These are phyloP conservation scores for Zopfochytrium polystomum DNA, from an alignment of 371 early-diverging fungal species.

Conservation along the genomic window DNA sequence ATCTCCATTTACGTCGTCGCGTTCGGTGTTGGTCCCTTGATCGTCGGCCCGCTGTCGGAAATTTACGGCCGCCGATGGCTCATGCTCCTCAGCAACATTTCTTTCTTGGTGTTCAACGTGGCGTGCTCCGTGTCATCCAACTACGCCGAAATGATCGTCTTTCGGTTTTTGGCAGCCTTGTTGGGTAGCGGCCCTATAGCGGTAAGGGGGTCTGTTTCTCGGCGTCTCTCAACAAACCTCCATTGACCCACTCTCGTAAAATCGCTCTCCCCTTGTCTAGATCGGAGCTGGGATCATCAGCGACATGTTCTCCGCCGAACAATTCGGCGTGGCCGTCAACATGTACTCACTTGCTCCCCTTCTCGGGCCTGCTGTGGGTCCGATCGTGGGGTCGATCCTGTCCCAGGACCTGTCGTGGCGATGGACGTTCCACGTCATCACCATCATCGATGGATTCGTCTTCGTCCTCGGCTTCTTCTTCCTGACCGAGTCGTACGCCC, in stretches of 20 bases:
- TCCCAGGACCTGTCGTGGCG: constrained; percentile 9
- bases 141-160: constrained; percentile 5
- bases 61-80: constrained; percentile 8
- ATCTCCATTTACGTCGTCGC: constrained; percentile 17
- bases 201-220: too few species aligned
- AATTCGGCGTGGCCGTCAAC: too few species aligned
- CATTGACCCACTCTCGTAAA: too few species aligned
- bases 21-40: constrained; percentile 9
- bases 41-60: constrained; percentile 17
- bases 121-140: constrained; percentile 6
- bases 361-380: constrained; percentile 15
- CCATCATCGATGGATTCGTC: constrained; percentile 6
- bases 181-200: too few species aligned
- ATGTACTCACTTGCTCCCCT: too few species aligned
- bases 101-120: constrained; percentile 17
- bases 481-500: constrained; percentile 13
- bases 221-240: too few species aligned
- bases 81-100: constrained; percentile 2
- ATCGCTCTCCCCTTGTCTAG: too few species aligned
- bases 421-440: constrained; percentile 15
- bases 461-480: background rate
- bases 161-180: constrained; percentile 12
- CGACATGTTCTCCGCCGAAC: too few species aligned
- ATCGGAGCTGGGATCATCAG: too few species aligned
- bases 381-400: constrained; percentile 13